Evolutionary conservation across 139 green algal genomes (phyloP), one percentile per base, ranked within the genome.

Genomic region (Axilococcus clingmanii): DNA sequence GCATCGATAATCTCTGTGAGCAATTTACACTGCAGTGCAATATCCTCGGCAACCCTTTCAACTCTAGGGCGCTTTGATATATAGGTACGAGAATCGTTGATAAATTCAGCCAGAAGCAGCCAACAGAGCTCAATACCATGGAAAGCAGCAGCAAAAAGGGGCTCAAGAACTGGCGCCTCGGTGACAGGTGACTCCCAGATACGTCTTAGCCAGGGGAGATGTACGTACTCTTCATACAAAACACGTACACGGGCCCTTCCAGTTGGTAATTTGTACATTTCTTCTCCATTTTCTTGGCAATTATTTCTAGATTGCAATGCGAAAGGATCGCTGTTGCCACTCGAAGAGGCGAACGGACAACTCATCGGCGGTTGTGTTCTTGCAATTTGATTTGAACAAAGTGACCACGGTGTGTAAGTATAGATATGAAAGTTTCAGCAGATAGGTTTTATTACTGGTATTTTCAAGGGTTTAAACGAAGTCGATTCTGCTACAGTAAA

Each of bases 51-150:
- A 27, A 78, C 54, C n/a, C 47, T 32, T 57, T 78, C 69, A 22
- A 71, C 55, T 8, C 69, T 63, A 2, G 64, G 69, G 2, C 65
- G 43, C 66, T 74, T 74, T 36, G 56, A 47, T 42, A 78, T 63
- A 43, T 78, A 78, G 47, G 19, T 61, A 51, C 69, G 63, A n/a
- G 50, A 36, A 28, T 77, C 69, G 9, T 16, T 31, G 3, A 78
- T 25, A 41, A 78, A 78, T 44, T 75, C 33, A 8, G 69, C 55
- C 38, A 78, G 48, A 47, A 78, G 54, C 14, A 78, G 43, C 44
- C 74, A 65, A 19, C 49, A 57, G 4, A 78, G 59, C 60, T 78
- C 69, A 19, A 78, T 75, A 44, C 69, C 69, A 41, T 78, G 69
- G 23, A 78, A 59, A 31, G 48, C 69, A 19, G 69, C 65, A 16